Evolutionary conservation across 129 eudicot genomes (phyloP).

Genomic region (Centrapalus pauciflorus): DNA sequence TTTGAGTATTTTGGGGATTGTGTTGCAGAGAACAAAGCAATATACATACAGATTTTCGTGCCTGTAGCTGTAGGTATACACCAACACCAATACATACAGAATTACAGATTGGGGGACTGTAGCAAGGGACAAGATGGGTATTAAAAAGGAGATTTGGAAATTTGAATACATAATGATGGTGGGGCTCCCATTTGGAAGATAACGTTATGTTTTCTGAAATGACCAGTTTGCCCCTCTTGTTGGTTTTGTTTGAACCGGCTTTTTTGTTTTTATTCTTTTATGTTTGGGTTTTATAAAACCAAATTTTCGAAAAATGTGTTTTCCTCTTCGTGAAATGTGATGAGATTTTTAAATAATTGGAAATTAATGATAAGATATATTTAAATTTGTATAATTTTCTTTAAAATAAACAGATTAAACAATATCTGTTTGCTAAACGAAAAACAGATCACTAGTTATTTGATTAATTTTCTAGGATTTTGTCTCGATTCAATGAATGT

Average conservation of each 20-base stretch:
- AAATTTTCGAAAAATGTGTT: slow-evolving; percentile 22
- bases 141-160: slow-evolving; percentile 22
- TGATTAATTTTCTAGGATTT: no score
- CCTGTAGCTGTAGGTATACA: neutral
- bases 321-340: slow-evolving; percentile 27
- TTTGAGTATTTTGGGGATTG: slow-evolving; percentile 23
- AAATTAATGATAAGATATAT: neutral
- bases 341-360: neutral
- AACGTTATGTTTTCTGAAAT: slow-evolving; percentile 22
- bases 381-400: no score
- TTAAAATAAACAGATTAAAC: no score
- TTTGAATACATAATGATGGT: slow-evolving; percentile 27
- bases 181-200: slow-evolving; percentile 20
- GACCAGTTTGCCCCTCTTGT: slow-evolving; percentile 19
- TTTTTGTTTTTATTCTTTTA: slow-evolving; percentile 12
- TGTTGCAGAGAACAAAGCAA: slow-evolving; percentile 3
- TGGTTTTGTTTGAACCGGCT: slow-evolving; percentile 23
- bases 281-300: slow-evolving; percentile 14
- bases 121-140: slow-evolving; percentile 22
- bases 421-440: no score
- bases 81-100: slow-evolving; percentile 21
- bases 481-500: no score
- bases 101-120: slow-evolving; percentile 13
- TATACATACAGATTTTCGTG: slow-evolving; percentile 13
- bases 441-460: no score